Conservation (phyloP, 768 basidiomycete species). For the Trametopsis cervina region DNA sequence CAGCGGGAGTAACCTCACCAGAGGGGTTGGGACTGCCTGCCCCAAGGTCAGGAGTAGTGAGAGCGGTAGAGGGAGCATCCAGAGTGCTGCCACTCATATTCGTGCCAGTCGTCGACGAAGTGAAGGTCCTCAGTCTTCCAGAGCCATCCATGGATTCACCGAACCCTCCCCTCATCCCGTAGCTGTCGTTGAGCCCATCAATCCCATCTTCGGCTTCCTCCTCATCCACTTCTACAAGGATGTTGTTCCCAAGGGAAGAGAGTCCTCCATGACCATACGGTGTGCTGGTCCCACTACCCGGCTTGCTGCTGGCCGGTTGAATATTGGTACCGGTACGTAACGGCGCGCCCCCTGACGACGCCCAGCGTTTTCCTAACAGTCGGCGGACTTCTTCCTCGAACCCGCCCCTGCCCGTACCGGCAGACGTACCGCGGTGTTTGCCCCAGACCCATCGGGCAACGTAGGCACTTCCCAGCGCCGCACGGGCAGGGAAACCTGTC, state of each 20-base stretch:
- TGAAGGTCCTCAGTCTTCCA: constrained; percentile 48
- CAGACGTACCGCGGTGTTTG: constrained; percentile 39
- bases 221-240: constrained; percentile 71
- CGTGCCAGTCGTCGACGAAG: constrained; percentile 36
- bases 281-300: constrained; percentile 62
- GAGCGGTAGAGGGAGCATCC: constrained; percentile 43
- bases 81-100: constrained; percentile 26
- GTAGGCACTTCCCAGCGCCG: constrained; percentile 69
- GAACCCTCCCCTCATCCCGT: constrained; percentile 33
- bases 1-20: constrained; percentile 29
- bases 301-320: constrained; percentile 37
- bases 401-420: constrained; percentile 41
- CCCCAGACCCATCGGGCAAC: constrained; percentile 86
- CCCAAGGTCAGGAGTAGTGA: constrained; percentile 59
- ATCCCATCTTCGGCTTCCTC: constrained; percentile 43
- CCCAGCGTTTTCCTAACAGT: constrained; percentile 69
- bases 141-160: constrained; percentile 35
- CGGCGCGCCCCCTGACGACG: constrained; percentile 50
- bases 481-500: constrained; percentile 59
- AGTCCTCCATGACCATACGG: constrained; percentile 48
- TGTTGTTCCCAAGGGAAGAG: constrained; percentile 43
- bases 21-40: constrained; percentile 18
- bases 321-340: constrained; percentile 56
- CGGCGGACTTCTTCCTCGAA: constrained; percentile 79
- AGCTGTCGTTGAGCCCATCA: constrained; percentile 18